Evolutionary conservation across 2,329 filamentous ascomycete genomes (phyloP).

Genomic region (Alternaria atra): DNA sequence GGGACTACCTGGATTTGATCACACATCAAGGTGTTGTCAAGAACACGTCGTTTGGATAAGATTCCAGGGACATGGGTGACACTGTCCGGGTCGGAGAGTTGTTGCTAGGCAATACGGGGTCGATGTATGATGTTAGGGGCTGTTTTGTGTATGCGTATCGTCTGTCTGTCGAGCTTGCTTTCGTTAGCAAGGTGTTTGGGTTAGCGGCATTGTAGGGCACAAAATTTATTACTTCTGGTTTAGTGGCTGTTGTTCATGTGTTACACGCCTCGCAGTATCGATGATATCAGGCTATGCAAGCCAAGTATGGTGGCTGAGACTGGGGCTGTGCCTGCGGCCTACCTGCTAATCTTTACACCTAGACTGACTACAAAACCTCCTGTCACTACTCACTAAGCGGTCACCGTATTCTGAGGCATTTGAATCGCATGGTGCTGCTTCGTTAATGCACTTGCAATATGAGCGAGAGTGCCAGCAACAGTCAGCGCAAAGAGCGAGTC

Average conservation of each 20-base stretch:
- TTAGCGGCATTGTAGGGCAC: slow-evolving; percentile 22
- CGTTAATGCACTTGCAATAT: too few species aligned
- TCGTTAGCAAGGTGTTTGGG: slow-evolving; percentile 22
- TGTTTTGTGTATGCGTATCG: slow-evolving; percentile 21
- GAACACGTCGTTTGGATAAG: slow-evolving; percentile 11
- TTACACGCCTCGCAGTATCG: neutral
- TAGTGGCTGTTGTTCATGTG: neutral
- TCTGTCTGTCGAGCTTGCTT: slow-evolving; percentile 15
- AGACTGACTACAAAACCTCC: too few species aligned
- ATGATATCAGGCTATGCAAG: neutral
- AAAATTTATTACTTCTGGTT: slow-evolving; percentile 7
- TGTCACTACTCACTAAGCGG: too few species aligned
- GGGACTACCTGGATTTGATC: slow-evolving; percentile 9
- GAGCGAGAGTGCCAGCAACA: too few species aligned
- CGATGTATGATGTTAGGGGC: slow-evolving; percentile 16
- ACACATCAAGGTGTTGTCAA: neutral
- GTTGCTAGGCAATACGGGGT: neutral
- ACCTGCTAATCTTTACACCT: neutral
- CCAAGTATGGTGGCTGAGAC: neutral
- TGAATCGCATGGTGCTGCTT: too few species aligned
- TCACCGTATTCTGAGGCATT: too few species aligned
- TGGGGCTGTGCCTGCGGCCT: neutral
- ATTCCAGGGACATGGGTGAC: neutral
- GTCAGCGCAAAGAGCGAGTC: too few species aligned
- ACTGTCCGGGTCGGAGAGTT: neutral